Conservation (phyloP, 306 rosid species). For the Parietaria judaica region DNA sequence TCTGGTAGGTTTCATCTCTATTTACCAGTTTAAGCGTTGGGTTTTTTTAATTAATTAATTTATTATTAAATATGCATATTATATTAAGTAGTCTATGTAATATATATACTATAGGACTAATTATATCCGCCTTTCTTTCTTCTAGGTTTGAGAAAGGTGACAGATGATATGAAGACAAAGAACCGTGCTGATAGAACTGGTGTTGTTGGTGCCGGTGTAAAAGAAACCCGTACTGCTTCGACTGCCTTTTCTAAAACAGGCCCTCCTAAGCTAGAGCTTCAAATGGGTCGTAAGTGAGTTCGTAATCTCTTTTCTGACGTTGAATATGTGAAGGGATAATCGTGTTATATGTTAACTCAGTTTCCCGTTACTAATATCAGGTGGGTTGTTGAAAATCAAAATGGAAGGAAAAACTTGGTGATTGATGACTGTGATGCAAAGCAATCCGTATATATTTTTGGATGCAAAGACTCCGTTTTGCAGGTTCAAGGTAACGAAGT, state of each 20-base stretch:
- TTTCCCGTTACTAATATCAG: conserved; percentile 25
- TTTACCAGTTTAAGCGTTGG: background rate
- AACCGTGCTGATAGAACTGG: conserved; percentile 81
- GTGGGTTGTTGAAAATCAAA: conserved; percentile 99
- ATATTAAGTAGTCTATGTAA: background rate
- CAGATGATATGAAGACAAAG: conserved; percentile 86
- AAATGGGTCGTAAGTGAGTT: conserved; percentile 97
- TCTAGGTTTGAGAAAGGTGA: conserved; percentile 85
- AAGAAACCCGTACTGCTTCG: conserved; percentile 42
- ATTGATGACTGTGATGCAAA: conserved; percentile 88
- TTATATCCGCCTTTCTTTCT: conserved; percentile 15
- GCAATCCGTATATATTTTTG: conserved; percentile 87
- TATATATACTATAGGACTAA: conserved; percentile 4
- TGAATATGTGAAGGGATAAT: conserved; percentile 13
- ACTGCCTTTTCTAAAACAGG: conserved; percentile 57
- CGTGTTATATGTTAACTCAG: conserved; percentile 11
- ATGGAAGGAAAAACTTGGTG: conserved; percentile 69
- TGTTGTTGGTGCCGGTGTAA: conserved; percentile 46
- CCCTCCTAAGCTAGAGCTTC: conserved; percentile 91
- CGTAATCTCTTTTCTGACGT: background rate
- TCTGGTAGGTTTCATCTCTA: conserved; percentile 38
- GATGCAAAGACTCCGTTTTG: conserved; percentile 94
- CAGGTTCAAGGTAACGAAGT: conserved; percentile 69
- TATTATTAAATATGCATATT: conserved; percentile 8
- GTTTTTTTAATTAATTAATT: background rate